phyloP scores from a whole-genome alignment of 441 rosid species.

The Eutrema salsugineum region DNA sequence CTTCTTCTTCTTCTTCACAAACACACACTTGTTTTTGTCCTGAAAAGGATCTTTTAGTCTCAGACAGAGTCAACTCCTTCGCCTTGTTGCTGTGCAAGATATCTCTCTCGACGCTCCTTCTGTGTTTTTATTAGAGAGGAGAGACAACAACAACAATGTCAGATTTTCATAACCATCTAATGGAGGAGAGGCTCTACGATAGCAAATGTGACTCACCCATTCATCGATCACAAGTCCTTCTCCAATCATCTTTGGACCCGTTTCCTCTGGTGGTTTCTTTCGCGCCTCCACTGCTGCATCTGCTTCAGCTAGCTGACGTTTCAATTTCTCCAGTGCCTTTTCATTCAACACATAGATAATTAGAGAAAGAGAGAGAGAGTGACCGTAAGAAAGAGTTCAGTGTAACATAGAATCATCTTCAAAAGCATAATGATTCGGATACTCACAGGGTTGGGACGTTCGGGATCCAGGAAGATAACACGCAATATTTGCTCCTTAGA shows the following conservation, averaged over 20 bases:
- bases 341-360: neutral
- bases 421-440: neutral
- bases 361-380: neutral
- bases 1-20: slow-evolving; percentile 13
- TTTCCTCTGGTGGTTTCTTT: slow-evolving; percentile 39
- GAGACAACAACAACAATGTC: neutral
- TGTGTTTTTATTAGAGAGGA: neutral
- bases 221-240: slow-evolving; percentile 85
- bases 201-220: slow-evolving; percentile 48
- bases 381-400: neutral
- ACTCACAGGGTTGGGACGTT: slow-evolving; percentile 58
- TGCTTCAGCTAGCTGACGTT: slow-evolving; percentile 41
- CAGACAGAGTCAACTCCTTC: slow-evolving; percentile 53
- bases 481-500: slow-evolving; percentile 57
- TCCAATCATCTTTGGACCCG: slow-evolving; percentile 60
- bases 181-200: neutral
- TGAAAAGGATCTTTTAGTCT: slow-evolving; percentile 1
- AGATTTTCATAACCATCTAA: neutral
- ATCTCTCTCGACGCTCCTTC: slow-evolving; percentile 47
- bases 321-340: slow-evolving; percentile 38
- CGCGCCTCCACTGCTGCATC: slow-evolving; percentile 40
- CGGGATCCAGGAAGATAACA: slow-evolving; percentile 61
- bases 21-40: slow-evolving; percentile 1
- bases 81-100: slow-evolving; percentile 62
- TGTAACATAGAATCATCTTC: neutral